Base-by-base conservation (phyloP, 208 protist species). In the Trypanosoma rangeli region DNA sequence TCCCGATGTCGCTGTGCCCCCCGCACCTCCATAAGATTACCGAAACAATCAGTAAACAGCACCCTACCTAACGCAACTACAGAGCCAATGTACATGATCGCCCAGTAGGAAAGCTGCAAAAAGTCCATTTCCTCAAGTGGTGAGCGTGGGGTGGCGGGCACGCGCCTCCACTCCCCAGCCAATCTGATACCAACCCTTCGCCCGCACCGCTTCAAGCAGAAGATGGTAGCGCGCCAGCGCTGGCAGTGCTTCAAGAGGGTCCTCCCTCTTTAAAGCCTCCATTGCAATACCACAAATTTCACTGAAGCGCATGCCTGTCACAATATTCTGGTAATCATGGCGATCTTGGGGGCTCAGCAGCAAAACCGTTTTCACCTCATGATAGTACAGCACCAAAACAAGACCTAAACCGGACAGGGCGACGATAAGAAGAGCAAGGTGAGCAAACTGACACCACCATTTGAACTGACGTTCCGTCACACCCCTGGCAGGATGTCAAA, bases 191-290 rank as follows among this genome's bases (percentile, higher is more conserved):
- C 85, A 92, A n/a, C 77, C 74, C 64, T 74, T 82, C 50, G 61
- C 44, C 5, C 83, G 73, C 15, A 71, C 77, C 22, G 75, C 88
- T n/a, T 94, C 84, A 15, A 91, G 67, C 5, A 85, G 60, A 15
- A 92, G 60, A 63, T 83, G 85, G n/a, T 78, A 85, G 2, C 82
- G 80, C 54, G 83, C 84, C 46, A 64, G 69, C 16, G 63, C 62
- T 24, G 88, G 85, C 35, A 94, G 75, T 46, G 85, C 84, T 44
- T 85, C 76, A 8, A 90, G 80, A 13, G 88, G 88, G 72, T 94
- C 88, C 28, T 87, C 80, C 60, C 78, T 76, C 49, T 67, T 33
- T n/a, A 89, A 60, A 16, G 87, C 79, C 42, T 78, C 88, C 53
- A 79, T 78, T 5, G 71, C 70, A 7, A 83, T 50, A 26, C 74